phyloP scores from a whole-genome alignment of 768 basidiomycete genomes.

The Boletus edulis region DNA sequence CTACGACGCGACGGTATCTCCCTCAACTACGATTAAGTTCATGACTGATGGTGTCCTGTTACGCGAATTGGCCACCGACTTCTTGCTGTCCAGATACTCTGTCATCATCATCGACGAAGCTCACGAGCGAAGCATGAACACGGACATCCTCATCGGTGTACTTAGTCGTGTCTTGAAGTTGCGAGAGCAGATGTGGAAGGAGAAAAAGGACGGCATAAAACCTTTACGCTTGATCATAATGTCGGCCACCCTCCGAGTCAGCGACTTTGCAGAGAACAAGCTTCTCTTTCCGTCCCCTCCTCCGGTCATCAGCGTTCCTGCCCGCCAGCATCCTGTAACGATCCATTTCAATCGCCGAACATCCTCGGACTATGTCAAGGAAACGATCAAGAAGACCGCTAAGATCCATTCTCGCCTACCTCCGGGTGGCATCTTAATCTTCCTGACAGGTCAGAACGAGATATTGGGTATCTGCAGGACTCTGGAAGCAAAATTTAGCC shows the following conservation, averaged over 20 bases:
- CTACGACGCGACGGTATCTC: constrained; percentile 91
- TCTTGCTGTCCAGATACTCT: constrained; percentile 90
- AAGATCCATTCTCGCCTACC: constrained; percentile 94
- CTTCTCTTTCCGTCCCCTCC: constrained; percentile 79
- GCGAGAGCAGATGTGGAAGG: constrained; percentile 86
- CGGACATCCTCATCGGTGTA: constrained; percentile 95
- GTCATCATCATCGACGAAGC: constrained; percentile 97
- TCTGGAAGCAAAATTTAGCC: constrained; percentile 75
- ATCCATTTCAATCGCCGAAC: constrained; percentile 91
- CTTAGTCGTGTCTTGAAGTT: constrained; percentile 91
- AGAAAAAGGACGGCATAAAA: constrained; percentile 70
- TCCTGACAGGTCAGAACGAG: constrained; percentile 95
- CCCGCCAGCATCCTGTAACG: constrained; percentile 93
- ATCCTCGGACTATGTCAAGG: constrained; percentile 80
- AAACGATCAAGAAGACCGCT: constrained; percentile 84
- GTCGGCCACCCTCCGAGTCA: constrained; percentile 95
- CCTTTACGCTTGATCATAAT: constrained; percentile 94
- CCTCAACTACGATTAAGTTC: constrained; percentile 93
- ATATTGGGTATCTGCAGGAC: constrained; percentile 82
- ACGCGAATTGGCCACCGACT: constrained; percentile 89
- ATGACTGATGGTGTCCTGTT: constrained; percentile 99
- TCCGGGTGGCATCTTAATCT: constrained; percentile 89
- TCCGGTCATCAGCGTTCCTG: constrained; percentile 87
- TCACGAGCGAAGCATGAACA: constrained; percentile 97
- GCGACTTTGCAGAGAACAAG: constrained; percentile 87